These are phyloP conservation scores for Boletellus emodensis DNA, from an alignment of 768 basidiomycete genomes.

Conservation along the genomic window DNA sequence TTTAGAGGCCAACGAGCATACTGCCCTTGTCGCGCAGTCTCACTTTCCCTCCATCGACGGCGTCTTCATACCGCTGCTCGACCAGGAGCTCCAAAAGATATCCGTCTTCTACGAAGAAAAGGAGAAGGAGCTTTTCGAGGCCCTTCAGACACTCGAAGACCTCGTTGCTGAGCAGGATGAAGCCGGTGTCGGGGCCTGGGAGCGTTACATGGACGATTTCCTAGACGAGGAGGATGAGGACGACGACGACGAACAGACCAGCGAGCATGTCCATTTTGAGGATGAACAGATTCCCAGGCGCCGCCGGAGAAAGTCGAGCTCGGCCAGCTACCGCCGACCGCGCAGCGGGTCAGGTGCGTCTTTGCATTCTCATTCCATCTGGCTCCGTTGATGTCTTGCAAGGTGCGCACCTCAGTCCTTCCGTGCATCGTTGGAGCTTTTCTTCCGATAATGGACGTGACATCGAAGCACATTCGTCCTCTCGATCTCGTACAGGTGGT, in stretches of 20 bases:
- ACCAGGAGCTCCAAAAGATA: constrained; percentile 82
- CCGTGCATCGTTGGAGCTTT: constrained; percentile 36
- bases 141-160: constrained; percentile 54
- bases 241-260: constrained; percentile 47
- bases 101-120: constrained; percentile 72
- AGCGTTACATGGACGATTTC: constrained; percentile 48
- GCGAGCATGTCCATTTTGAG: constrained; percentile 27
- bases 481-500: constrained; percentile 23
- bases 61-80: constrained; percentile 69
- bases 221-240: constrained; percentile 56
- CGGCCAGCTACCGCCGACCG: constrained; percentile 21
- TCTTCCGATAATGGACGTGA: constrained; percentile 45
- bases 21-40: constrained; percentile 47
- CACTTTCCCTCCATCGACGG: constrained; percentile 44
- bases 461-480: constrained; percentile 26
- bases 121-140: constrained; percentile 65
- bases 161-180: constrained; percentile 59
- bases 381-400: background rate
- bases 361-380: background rate
- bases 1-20: constrained; percentile 60
- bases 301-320: constrained; percentile 35
- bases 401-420: constrained; percentile 10
- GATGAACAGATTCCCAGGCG: constrained; percentile 25
- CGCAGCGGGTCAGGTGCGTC: constrained; percentile 24
- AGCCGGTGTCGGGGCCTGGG: constrained; percentile 45